Base-by-base conservation (phyloP, 768 basidiomycete species). In the Mycena vitilis region DNA sequence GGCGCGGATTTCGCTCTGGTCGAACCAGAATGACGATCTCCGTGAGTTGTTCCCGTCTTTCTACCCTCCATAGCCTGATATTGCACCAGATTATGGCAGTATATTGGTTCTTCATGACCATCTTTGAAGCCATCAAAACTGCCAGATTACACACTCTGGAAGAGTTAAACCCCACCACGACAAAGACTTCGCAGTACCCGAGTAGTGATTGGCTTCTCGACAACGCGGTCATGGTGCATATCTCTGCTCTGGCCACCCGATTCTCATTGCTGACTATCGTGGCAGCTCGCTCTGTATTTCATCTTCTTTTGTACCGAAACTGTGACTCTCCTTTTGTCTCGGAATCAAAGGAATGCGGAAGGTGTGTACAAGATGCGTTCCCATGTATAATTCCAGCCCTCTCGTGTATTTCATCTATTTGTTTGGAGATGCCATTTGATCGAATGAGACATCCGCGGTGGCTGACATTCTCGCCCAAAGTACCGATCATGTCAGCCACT, bases 181-280 rank as follows among this genome's bases (percentile, higher is more conserved):
- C 60, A 2, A 74, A 74, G 58, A 61, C 63, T 40, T 70, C 75
- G 2, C 63, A 69, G 40, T 77, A 77, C 58, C 75, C 75, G 1
- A 72, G 70, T 42, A 73, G 72, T 13, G 78, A 77, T 62, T 69
- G 73, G 69, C 63, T 78, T 38, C 48, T 76, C 4, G 75, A 76
- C 62, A 76, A 77, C 58, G 75, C 63, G 20, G 73, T 77, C 51
- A 75, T 77, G 73, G 78, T 76, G 59, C 56, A 71, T 66, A 20
- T 48, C 51, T 45, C n/a, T 40, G 7, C 40, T 34, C 23, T 10
- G 40, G 40, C 11, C 20, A 36, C n/a, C 49, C 22, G 10, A 20
- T 15, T 11, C 11, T 38, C 22, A 48, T 20, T 53, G 16, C 47
- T 57, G 16, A 64, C 10, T 30, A 40, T 44, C 22, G 22, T 20